phyloP scores from a whole-genome alignment of 1,284 basidiomycete species.

The Xanthoconium separans region DNA sequence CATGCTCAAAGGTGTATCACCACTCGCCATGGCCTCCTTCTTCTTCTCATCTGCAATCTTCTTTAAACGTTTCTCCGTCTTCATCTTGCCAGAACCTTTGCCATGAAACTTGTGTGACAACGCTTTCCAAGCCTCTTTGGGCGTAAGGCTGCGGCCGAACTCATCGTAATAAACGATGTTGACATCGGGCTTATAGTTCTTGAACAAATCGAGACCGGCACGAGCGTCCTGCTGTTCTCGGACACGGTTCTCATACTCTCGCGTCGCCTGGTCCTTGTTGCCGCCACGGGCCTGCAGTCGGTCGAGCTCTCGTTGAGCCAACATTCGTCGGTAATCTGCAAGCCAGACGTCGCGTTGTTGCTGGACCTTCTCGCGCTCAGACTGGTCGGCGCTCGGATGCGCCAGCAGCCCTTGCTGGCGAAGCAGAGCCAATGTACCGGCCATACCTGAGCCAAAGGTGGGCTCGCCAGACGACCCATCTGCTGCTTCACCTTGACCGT shows the following conservation, averaged over 20 bases:
- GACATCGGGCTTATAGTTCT: constrained; percentile 95
- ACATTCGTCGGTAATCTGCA: constrained; percentile 75
- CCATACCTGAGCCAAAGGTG: constrained; percentile 80
- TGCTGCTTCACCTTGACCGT: constrained; percentile 31
- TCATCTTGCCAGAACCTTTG: constrained; percentile 90
- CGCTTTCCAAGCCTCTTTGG: constrained; percentile 97
- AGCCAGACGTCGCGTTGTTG: constrained; percentile 90
- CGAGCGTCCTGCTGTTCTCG: constrained; percentile 92
- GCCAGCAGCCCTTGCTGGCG: constrained; percentile 90
- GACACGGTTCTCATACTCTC: constrained; percentile 92
- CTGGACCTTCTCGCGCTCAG: constrained; percentile 82
- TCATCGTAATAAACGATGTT: constrained; percentile 98
- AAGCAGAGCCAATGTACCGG: constrained; percentile 84
- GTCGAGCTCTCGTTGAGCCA: constrained; percentile 81
- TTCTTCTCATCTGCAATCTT: constrained; percentile 95
- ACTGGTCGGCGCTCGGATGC: constrained; percentile 60
- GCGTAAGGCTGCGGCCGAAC: constrained; percentile 85
- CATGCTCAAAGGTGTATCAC: constrained; percentile 93
- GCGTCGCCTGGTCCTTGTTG: constrained; percentile 91
- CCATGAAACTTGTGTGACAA: constrained; percentile 95
- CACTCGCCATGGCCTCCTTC: constrained; percentile 85
- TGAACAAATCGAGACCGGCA: constrained; percentile 80
- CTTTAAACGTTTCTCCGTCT: constrained; percentile 91
- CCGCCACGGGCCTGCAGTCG: constrained; percentile 69
- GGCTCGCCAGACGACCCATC: constrained; percentile 72